Evolutionary conservation across 2,329 filamentous ascomycete species (phyloP).

Genomic region (Alternaria triticimaculans): DNA sequence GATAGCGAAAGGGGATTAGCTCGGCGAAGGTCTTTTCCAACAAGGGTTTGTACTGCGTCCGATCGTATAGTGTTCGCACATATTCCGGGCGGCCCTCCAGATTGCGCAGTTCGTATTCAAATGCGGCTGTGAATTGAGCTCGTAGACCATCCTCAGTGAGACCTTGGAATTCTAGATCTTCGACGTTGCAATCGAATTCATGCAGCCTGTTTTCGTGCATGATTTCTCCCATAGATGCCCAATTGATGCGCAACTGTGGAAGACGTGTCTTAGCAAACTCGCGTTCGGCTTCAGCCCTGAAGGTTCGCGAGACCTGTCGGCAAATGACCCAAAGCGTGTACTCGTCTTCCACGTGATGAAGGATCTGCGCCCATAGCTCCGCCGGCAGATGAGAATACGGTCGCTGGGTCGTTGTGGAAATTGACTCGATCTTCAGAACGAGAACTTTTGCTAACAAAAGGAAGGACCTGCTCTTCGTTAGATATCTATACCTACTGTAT

Average conservation of each 20-base stretch:
- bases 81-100: no score
- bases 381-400: neutral
- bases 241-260: neutral
- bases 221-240: neutral
- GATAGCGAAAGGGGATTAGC: neutral
- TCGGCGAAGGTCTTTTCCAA: neutral
- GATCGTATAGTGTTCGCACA: neutral
- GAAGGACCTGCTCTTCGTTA: neutral
- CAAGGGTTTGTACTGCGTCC: neutral
- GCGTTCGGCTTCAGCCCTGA: conserved; percentile 5
- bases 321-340: conserved; percentile 10
- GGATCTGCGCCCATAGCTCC: conserved; percentile 6
- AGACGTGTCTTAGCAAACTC: neutral
- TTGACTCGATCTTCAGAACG: neutral
- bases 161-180: neutral
- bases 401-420: neutral
- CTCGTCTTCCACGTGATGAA: conserved; percentile 2
- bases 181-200: neutral
- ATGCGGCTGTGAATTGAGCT: neutral
- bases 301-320: neutral
- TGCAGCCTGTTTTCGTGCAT: neutral
- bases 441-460: neutral
- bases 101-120: neutral
- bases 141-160: neutral
- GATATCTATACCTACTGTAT: neutral